Evolutionary conservation across 192 early-diverging fungal species (phyloP).

Genomic region (Coemansia sp.): DNA sequence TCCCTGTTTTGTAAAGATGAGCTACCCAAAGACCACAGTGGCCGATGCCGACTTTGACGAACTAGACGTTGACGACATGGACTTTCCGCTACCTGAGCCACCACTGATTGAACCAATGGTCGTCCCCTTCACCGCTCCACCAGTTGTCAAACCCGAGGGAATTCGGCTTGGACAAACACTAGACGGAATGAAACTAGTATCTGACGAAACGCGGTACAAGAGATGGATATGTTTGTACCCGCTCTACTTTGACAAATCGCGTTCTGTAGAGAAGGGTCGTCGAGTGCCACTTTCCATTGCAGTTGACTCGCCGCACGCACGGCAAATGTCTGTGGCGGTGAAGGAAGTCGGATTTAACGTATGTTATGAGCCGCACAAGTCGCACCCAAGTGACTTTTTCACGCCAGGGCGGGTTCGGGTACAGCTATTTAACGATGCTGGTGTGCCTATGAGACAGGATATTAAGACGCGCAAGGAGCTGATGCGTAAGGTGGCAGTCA

Average conservation of each 20-base stretch:
- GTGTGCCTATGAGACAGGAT: constrained; percentile 46
- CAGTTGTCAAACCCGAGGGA: constrained; percentile 1
- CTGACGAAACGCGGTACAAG: constrained; percentile 39
- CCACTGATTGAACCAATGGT: constrained; percentile 12
- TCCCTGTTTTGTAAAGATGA: constrained; percentile 2
- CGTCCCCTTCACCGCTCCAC: not conserved
- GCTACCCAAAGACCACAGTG: constrained; percentile 6
- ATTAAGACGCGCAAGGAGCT: constrained; percentile 62
- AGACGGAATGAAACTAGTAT: constrained; percentile 25
- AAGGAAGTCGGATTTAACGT: constrained; percentile 65
- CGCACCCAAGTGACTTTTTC: constrained; percentile 72
- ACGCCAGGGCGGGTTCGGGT: constrained; percentile 73
- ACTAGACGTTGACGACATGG: constrained; percentile 59
- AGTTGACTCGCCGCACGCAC: constrained; percentile 63
- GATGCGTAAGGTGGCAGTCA: constrained; percentile 24
- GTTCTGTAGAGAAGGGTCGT: constrained; percentile 66
- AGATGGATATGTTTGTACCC: constrained; percentile 77
- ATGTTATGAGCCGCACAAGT: constrained; percentile 69
- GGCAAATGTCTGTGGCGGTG: constrained; percentile 67
- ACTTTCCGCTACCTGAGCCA: constrained; percentile 54
- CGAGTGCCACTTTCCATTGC: constrained; percentile 60
- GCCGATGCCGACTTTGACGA: constrained; percentile 19
- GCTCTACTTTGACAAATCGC: constrained; percentile 68
- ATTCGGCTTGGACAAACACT: constrained; percentile 31
- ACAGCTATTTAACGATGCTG: constrained; percentile 58